Evolutionary conservation across 345 rosid genomes (phyloP).

Genomic region (Linum tenue): DNA sequence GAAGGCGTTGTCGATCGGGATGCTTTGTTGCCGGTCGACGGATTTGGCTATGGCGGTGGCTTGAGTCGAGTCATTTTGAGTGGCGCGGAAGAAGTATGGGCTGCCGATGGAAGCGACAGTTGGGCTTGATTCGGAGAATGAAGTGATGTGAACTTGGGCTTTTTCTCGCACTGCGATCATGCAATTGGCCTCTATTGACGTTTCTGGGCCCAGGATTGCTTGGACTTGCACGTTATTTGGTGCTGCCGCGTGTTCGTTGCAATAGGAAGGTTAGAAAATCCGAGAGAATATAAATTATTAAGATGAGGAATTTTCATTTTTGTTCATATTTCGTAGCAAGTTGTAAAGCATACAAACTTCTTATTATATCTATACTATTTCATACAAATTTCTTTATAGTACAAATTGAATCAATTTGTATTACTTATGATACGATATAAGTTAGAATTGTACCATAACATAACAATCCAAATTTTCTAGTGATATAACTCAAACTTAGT

Average conservation of each 20-base stretch:
- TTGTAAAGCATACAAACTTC: no score
- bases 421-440: no score
- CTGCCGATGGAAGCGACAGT: slow-evolving; percentile 4
- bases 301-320: no score
- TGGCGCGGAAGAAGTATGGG: slow-evolving; percentile 9
- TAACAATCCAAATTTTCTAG: no score
- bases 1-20: neutral
- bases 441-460: no score
- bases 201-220: neutral
- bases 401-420: no score
- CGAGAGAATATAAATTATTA: no score
- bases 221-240: neutral
- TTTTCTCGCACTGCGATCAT: slow-evolving; percentile 4
- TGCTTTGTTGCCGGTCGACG: neutral
- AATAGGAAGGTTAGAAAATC: neutral
- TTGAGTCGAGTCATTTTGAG: slow-evolving; percentile 7
- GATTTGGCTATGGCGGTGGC: neutral
- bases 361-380: no score
- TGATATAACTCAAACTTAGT: no score
- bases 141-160: slow-evolving; percentile 8
- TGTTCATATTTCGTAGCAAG: no score
- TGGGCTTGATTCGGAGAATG: slow-evolving; percentile 14
- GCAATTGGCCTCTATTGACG: neutral
- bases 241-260: neutral
- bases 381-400: no score